phyloP scores from a whole-genome alignment of 768 basidiomycete species.

The Termitomyces sp. region DNA sequence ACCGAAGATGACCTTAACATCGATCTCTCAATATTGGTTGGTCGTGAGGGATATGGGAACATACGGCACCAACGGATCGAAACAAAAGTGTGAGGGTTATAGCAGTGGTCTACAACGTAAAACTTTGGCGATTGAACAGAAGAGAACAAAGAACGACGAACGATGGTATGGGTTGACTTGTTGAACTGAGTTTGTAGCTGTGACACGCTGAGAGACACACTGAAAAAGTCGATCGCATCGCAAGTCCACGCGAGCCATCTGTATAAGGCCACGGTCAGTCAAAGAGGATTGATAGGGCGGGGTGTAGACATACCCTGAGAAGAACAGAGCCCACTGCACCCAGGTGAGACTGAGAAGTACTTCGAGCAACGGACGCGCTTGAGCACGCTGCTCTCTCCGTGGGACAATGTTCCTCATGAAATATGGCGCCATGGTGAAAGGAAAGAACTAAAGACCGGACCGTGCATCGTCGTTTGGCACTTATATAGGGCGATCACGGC shows the following conservation, averaged over 20 bases:
- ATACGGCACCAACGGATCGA: constrained; percentile 71
- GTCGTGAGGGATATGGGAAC: constrained; percentile 15
- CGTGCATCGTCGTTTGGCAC: neutral
- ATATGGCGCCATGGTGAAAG: constrained; percentile 43
- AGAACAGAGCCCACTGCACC: constrained; percentile 58
- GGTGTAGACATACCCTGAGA: constrained; percentile 49
- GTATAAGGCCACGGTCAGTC: neutral
- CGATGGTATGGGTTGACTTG: constrained; percentile 37
- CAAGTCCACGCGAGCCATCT: constrained; percentile 87
- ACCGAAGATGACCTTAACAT: constrained; percentile 66
- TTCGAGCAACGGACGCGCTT: constrained; percentile 36
- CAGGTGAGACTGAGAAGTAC: constrained; percentile 43
- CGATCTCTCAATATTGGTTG: neutral
- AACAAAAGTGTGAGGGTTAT: constrained; percentile 95
- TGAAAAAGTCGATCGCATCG: constrained; percentile 87
- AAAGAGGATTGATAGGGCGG: neutral
- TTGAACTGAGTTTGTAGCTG: constrained; percentile 46
- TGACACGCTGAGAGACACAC: constrained; percentile 58
- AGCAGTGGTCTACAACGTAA: constrained; percentile 52
- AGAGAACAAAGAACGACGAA: constrained; percentile 15
- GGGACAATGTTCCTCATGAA: constrained; percentile 48
- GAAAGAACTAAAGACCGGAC: neutral
- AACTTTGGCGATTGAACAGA: neutral
- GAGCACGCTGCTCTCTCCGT: constrained; percentile 35
- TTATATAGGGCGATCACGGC: neutral